Conservation (phyloP, 208 protist species). For the Trypanosoma melophagium region DNA sequence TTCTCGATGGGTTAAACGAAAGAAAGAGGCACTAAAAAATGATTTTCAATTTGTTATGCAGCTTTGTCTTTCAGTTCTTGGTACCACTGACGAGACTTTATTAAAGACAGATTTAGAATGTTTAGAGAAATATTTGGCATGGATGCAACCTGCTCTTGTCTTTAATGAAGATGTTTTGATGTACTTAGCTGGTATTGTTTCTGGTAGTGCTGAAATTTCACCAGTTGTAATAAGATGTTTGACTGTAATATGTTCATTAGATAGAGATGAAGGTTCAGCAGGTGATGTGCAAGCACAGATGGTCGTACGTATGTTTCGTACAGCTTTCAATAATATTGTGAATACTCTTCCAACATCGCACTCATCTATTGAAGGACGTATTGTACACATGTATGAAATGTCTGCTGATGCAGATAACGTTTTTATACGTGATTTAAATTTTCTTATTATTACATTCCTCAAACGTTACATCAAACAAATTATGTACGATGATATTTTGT, state of each 20-base stretch:
- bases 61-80: constrained; percentile 85
- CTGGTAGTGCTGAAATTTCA: constrained; percentile 45
- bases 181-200: constrained; percentile 44
- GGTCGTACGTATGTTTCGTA: constrained; percentile 64
- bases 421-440: constrained; percentile 89
- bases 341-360: constrained; percentile 68
- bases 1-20: constrained; percentile 91
- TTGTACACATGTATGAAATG: constrained; percentile 66
- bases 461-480: constrained; percentile 87
- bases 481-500: constrained; percentile 80
- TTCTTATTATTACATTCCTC: constrained; percentile 95
- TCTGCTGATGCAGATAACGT: constrained; percentile 58
- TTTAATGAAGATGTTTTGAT: constrained; percentile 67
- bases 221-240: constrained; percentile 61
- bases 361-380: constrained; percentile 54
- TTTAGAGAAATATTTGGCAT: constrained; percentile 80
- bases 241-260: constrained; percentile 63
- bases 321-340: constrained; percentile 64
- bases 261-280: constrained; percentile 33
- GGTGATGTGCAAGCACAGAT: constrained; percentile 68
- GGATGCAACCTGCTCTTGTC: constrained; percentile 76
- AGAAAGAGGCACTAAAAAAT: constrained; percentile 93
- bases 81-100: constrained; percentile 46
- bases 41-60: constrained; percentile 96
- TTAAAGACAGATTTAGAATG: constrained; percentile 76